A percentile compares a stretch with the other conserved stretches of the same genome.
Conservation (phyloP, 306 rosid species). For the Boehmeria nivea region DNA sequence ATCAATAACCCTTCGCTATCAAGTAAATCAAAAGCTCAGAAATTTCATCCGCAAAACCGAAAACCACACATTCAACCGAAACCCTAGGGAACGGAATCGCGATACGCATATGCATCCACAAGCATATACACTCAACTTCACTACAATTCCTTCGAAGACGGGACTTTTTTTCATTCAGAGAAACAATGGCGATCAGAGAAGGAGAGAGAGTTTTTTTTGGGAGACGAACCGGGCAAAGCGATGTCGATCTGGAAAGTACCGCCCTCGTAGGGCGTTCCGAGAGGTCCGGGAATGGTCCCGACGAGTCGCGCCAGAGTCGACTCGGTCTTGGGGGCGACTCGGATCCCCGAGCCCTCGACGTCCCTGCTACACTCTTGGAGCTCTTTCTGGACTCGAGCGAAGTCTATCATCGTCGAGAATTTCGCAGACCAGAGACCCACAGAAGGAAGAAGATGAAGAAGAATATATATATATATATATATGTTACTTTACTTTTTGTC, state of each 20-base stretch:
- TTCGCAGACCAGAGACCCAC: too few species aligned
- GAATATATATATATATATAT: background rate
- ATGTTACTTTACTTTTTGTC: too few species aligned
- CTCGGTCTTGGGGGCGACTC: conserved; percentile 55
- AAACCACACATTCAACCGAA: background rate
- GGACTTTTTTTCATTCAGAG: too few species aligned
- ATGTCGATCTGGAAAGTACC: conserved; percentile 89
- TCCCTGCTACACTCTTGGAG: conserved; percentile 83
- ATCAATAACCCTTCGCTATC: too few species aligned
- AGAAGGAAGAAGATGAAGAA: background rate
- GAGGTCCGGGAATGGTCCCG: conserved; percentile 89
- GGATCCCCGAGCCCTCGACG: conserved; percentile 79
- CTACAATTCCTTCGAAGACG: too few species aligned
- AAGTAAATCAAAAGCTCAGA: too few species aligned
- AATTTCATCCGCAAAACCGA: too few species aligned
- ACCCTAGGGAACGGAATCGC: background rate
- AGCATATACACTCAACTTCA: background rate
- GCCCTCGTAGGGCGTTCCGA: conserved; percentile 83
- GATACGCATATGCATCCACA: background rate
- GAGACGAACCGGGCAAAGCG: conserved; percentile 60
- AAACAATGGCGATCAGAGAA: background rate
- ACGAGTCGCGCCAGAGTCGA: conserved; percentile 43
- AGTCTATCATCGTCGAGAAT: conserved; percentile 66
- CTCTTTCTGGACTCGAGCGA: conserved; percentile 96
- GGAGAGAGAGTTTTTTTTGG: background rate